Percentiles rank a stretch among this genome's conserved stretches.
These are phyloP conservation scores for Cutaneotrichosporon sp. DNA, from an alignment of 1,284 basidiomycete genomes.

Conservation along the genomic window DNA sequence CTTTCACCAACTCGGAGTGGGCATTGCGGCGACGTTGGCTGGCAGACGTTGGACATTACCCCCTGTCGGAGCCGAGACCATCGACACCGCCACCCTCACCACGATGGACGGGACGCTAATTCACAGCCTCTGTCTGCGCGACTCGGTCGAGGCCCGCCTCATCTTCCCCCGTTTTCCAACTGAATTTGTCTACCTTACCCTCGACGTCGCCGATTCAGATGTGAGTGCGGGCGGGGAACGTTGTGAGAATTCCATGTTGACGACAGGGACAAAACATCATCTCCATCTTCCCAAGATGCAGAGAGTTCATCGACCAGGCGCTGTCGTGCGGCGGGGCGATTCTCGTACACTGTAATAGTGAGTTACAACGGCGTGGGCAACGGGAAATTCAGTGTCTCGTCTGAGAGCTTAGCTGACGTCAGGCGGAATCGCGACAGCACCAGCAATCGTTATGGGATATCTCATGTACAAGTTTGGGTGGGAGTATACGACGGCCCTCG, in stretches of 20 bases:
- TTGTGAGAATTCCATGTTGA: no score
- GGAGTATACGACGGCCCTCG: conserved; percentile 70
- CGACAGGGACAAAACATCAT: conserved; percentile 74
- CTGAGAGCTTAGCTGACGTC: conserved; percentile 9
- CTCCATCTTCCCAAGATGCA: conserved; percentile 60
- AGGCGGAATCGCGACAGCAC: conserved; percentile 83
- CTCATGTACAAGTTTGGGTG: conserved; percentile 77
- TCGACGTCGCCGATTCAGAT: conserved; percentile 84
- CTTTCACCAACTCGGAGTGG: no score
- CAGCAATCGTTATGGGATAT: conserved; percentile 85
- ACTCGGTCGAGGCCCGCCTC: conserved; percentile 78
- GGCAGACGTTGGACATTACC: no score
- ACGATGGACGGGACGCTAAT: no score
- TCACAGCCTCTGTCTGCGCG: conserved; percentile 76
- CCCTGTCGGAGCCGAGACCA: no score
- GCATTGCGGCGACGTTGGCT: no score
- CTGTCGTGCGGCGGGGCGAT: conserved; percentile 65
- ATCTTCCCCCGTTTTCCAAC: conserved; percentile 79
- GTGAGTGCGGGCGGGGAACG: conserved; percentile 30
- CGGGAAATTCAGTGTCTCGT: no score
- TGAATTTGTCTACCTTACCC: conserved; percentile 68
- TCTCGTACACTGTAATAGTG: conserved; percentile 86
- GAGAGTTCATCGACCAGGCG: conserved; percentile 71
- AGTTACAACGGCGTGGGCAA: no score
- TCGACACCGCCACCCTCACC: no score